Evolutionary conservation across 805 yeast species (phyloP).

Genomic region (Lipomyces yamadae): DNA sequence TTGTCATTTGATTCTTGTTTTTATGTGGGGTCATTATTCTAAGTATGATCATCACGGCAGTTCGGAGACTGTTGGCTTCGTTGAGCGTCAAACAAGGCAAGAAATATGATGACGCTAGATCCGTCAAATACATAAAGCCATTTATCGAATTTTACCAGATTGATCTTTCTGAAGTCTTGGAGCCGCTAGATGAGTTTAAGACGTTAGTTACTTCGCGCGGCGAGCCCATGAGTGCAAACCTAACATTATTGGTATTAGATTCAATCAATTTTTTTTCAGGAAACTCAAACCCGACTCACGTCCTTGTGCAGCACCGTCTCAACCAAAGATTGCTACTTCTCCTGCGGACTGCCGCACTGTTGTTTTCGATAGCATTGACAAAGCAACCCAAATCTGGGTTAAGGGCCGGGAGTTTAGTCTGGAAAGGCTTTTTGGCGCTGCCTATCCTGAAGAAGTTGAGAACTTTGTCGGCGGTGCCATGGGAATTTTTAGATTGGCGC

Average conservation of each 20-base stretch:
- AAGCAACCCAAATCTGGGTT: constrained; percentile 83
- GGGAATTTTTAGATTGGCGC: constrained; percentile 87
- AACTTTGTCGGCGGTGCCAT: constrained; percentile 59
- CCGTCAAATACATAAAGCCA: constrained; percentile 69
- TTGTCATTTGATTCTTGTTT: not conserved
- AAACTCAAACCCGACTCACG: constrained; percentile 73
- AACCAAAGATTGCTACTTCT: constrained; percentile 61
- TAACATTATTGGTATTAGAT: constrained; percentile 41
- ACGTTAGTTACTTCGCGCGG: constrained; percentile 46
- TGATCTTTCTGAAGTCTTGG: constrained; percentile 70
- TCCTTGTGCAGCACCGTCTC: constrained; percentile 62
- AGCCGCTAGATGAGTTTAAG: constrained; percentile 56
- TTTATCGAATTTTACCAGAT: constrained; percentile 84
- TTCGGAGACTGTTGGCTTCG: constrained; percentile 63
- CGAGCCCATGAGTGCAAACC: not conserved
- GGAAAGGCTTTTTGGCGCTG: constrained; percentile 58
- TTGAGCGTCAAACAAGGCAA: constrained; percentile 80
- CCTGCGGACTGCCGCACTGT: constrained; percentile 90
- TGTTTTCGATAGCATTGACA: constrained; percentile 60
- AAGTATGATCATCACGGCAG: constrained; percentile 29
- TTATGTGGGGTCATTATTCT: not conserved
- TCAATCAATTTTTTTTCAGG: constrained; percentile 89
- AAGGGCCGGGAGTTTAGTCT: constrained; percentile 81
- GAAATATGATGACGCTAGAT: constrained; percentile 75
- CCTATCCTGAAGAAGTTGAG: constrained; percentile 47